Base-by-base conservation (phyloP, 163 green algal species). In the Chloroidium sp. region DNA sequence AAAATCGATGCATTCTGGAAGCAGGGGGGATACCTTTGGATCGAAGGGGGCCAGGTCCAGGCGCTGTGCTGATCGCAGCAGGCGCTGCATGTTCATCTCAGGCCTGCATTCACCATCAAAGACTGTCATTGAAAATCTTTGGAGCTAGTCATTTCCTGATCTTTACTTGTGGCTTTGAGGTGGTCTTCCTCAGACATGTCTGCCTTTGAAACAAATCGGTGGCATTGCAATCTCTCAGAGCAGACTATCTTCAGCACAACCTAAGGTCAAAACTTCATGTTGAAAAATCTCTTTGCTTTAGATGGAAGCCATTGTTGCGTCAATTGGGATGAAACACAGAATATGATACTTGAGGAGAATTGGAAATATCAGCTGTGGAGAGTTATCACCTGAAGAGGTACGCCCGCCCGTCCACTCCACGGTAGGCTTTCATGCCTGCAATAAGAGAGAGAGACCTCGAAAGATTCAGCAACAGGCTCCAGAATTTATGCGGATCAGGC, bases 351-450 rank as follows among this genome's bases (percentile, higher is more conserved):
- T 36, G 36, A 36, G 36, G 36, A 36, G 36, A 36, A 36, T 36
- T 36, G 36, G 36, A 36, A 36, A 36, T 36, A 36, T 36, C 36
- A 36, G 36, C 36, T 72, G 64, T 6, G 64, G 64, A n/a, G 64
- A 69, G 57, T 62, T 58, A 2, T 62, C 62, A 81, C 82, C 82
- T 88, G 87, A 95, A 95, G 0, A 95, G 78, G 59, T 87, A 84
- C 0, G 83, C 78, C 67, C 78, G 69, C 36, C 87, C 89, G 62
- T 93, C 88, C 3, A 59, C 75, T 2, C 87, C 90, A 12, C 77
- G 59, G 83, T 93, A 95, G 0, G 89, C 91, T 83, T 95, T 95
- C 90, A 95, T 95, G 75, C 91, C 36, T 36, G 36, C 36, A 36
- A 36, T 36, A 36, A 36, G 36, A 36, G 36, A 36, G 36, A 36